phyloP scores from a whole-genome alignment of 2,329 filamentous ascomycete genomes.

The Claviceps spartinae region DNA sequence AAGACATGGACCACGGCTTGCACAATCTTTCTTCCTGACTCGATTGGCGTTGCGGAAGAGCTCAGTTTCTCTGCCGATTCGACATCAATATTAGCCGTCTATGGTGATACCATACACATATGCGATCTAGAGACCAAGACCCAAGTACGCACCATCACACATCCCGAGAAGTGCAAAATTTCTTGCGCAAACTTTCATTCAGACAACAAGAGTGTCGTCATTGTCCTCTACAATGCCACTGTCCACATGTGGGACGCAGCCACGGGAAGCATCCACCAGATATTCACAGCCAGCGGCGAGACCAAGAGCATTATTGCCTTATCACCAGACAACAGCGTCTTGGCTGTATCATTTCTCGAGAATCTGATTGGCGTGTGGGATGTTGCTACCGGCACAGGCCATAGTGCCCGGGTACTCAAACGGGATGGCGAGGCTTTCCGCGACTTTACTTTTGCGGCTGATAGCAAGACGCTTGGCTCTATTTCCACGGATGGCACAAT shows the following conservation, averaged over 20 bases:
- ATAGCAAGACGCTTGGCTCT: constrained; percentile 6
- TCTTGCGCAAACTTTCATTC: constrained; percentile 6
- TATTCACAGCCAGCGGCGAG: constrained; percentile 7
- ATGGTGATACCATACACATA: constrained; percentile 5
- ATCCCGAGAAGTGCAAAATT: constrained; percentile 5
- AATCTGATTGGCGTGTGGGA: constrained; percentile 8
- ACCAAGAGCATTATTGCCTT: constrained; percentile 7
- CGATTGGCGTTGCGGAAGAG: constrained; percentile 6
- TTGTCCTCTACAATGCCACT: constrained; percentile 6
- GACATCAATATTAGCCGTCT: constrained; percentile 6
- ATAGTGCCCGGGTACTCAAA: constrained; percentile 7
- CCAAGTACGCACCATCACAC: neutral
- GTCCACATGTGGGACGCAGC: constrained; percentile 5
- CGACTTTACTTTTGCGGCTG: constrained; percentile 7
- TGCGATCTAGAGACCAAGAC: constrained; percentile 6
- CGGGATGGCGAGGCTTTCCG: constrained; percentile 6
- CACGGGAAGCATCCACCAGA: constrained; percentile 3
- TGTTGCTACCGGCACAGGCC: constrained; percentile 5
- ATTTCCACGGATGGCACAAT: constrained; percentile 7
- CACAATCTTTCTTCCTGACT: constrained; percentile 6
- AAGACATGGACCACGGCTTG: constrained; percentile 1
- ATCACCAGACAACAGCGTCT: constrained; percentile 5
- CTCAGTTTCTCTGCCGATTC: constrained; percentile 7
- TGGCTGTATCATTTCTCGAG: constrained; percentile 7
- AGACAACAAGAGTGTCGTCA: constrained; percentile 5